These are phyloP conservation scores for Starmerella roubikii DNA, from an alignment of 805 yeast genomes.

Conservation along the genomic window DNA sequence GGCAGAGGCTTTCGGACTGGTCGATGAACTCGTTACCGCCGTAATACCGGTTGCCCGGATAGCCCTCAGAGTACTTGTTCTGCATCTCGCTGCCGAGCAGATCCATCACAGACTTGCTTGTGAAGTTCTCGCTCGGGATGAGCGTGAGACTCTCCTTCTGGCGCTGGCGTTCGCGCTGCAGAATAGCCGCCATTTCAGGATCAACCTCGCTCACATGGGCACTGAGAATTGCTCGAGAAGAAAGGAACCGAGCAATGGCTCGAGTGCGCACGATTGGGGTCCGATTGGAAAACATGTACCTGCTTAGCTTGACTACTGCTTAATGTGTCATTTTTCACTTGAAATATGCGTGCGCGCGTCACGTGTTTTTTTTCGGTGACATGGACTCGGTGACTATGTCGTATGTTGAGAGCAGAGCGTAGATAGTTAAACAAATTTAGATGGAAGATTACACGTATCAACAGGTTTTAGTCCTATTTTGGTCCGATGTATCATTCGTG, in stretches of 20 bases:
- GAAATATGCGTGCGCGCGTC: too few relatives aligned
- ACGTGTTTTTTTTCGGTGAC: too few relatives aligned
- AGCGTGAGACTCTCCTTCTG: constrained; percentile 85
- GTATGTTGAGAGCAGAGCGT: too few relatives aligned
- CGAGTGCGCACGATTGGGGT: too few relatives aligned
- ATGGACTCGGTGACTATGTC: too few relatives aligned
- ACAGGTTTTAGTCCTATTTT: too few relatives aligned
- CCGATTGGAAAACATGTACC: too few relatives aligned
- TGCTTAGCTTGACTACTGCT: too few relatives aligned
- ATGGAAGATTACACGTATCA: too few relatives aligned
- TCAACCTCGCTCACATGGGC: constrained; percentile 30
- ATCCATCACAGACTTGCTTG: constrained; percentile 89
- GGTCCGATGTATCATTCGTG: too few relatives aligned
- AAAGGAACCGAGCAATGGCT: constrained; percentile 1
- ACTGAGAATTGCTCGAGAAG: constrained; percentile 17
- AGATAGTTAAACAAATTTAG: too few relatives aligned
- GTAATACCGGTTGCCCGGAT: constrained; percentile 94
- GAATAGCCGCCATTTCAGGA: constrained; percentile 72
- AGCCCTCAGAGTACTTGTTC: constrained; percentile 96
- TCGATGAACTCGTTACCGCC: constrained; percentile 97
- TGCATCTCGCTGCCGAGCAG: constrained; percentile 92
- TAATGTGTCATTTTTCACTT: too few relatives aligned
- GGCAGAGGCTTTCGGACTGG: constrained; percentile 78
- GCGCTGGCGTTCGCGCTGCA: constrained; percentile 63
- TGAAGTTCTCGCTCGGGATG: constrained; percentile 93